Conservation (phyloP, 441 rosid genomes). For the Pelargonium fulgidum region DNA sequence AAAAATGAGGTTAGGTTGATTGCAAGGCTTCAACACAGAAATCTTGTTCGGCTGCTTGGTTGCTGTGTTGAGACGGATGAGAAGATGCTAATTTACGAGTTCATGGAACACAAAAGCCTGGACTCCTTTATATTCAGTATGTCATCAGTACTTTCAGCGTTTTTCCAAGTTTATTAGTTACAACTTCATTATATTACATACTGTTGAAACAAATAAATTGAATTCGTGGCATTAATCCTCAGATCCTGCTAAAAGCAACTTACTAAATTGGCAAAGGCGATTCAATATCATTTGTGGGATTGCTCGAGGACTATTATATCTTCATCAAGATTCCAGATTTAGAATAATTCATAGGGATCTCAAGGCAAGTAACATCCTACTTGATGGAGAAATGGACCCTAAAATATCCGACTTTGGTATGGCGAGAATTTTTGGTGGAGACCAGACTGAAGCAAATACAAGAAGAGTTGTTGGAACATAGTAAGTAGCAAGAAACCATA, state of each 20-base stretch:
- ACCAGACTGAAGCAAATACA: constrained; percentile 47
- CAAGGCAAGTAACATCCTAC: constrained; percentile 42
- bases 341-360: constrained; percentile 46
- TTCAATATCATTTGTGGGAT: constrained; percentile 47
- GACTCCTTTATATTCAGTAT: constrained; percentile 46
- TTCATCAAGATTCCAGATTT: constrained; percentile 69
- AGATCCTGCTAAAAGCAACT: constrained; percentile 25
- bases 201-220: neutral
- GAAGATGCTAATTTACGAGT: constrained; percentile 55
- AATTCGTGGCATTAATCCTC: neutral
- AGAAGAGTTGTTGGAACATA: constrained; percentile 65
- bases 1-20: constrained; percentile 48
- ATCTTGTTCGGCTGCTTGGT: constrained; percentile 57
- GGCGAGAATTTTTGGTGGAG: constrained; percentile 51
- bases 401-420: constrained; percentile 76
- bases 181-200: neutral
- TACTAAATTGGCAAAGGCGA: constrained; percentile 36
- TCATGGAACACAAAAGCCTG: constrained; percentile 47
- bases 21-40: constrained; percentile 57
- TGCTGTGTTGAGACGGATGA: constrained; percentile 45
- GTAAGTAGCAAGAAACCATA: constrained; percentile 31
- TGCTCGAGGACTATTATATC: constrained; percentile 67
- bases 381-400: constrained; percentile 49
- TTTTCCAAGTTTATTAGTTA: neutral
- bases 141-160: neutral